Percentiles rank a stretch among this genome's conserved stretches.
phyloP scores from a whole-genome alignment of 257 asterid genomes.

The Ilex asprella region DNA sequence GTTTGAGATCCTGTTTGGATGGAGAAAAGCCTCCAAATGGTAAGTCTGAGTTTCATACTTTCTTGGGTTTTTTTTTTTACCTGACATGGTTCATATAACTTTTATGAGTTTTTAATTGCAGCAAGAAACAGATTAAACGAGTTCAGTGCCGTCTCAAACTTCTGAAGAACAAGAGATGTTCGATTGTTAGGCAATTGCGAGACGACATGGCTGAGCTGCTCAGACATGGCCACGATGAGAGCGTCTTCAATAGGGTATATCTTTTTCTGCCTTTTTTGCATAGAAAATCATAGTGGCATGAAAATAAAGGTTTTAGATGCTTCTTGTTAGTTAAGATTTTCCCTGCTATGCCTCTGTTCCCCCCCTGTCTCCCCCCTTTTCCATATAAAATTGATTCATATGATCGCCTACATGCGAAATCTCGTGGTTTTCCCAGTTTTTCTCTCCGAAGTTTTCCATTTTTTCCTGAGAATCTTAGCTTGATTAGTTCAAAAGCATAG shows the following conservation, averaged over 20 bases:
- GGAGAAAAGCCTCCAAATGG: constrained; percentile 95
- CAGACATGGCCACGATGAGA: constrained; percentile 44
- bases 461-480: no score
- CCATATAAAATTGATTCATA: background rate
- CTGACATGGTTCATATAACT: background rate
- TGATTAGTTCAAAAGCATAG: no score
- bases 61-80: background rate
- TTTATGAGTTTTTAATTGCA: constrained; percentile 13
- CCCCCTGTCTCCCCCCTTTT: background rate
- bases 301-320: no score
- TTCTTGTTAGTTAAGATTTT: no score
- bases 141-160: constrained; percentile 61
- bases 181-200: constrained; percentile 48
- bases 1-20: constrained; percentile 62
- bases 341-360: background rate
- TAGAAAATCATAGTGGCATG: no score
- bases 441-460: background rate
- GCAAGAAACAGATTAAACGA: constrained; percentile 54
- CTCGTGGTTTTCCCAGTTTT: background rate
- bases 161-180: constrained; percentile 54
- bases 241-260: constrained; percentile 54
- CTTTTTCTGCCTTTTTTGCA: background rate
- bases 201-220: constrained; percentile 61
- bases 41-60: constrained; percentile 3
- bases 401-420: background rate